phyloP scores from a whole-genome alignment of 768 basidiomycete genomes.

The Russula earlei region DNA sequence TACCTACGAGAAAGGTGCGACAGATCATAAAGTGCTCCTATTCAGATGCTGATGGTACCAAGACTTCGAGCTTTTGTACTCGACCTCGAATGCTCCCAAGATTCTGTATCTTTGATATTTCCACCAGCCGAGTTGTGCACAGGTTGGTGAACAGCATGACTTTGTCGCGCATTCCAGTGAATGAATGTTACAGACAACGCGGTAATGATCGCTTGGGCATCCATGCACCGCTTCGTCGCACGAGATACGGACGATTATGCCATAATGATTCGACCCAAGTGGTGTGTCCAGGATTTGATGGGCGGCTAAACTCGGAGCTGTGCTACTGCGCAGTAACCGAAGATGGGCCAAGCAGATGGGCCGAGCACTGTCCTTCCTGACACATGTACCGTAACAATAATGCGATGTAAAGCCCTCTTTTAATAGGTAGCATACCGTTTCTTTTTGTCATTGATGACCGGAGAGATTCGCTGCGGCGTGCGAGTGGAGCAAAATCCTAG shows the following conservation, averaged over 20 bases:
- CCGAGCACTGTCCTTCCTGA: no score
- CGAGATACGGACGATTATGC: conserved; percentile 53
- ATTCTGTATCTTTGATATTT: conserved; percentile 44
- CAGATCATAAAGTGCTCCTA: conserved; percentile 8
- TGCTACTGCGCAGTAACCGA: no score
- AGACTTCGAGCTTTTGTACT: conserved; percentile 30
- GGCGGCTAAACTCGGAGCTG: neutral
- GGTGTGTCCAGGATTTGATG: conserved; percentile 60
- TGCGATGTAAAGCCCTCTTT: neutral
- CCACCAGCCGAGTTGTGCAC: conserved; percentile 80
- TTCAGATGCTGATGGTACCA: neutral
- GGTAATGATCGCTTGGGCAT: conserved; percentile 93
- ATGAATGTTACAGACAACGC: conserved; percentile 64
- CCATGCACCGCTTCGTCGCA: conserved; percentile 67
- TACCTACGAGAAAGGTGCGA: conserved; percentile 55
- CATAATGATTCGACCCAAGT: conserved; percentile 55
- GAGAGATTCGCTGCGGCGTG: neutral
- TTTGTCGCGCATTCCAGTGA: neutral
- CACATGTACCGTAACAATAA: neutral
- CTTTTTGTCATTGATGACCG: no score
- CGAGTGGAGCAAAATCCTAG: conserved; percentile 1
- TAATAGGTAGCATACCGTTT: no score
- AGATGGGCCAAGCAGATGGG: no score
- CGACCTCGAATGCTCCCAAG: conserved; percentile 22
- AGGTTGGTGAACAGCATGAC: conserved; percentile 35